Percentiles rank a stretch among this genome's conserved stretches.
These are phyloP conservation scores for Trichocladium antarcticum DNA, from an alignment of 495 filamentous ascomycete genomes.

Conservation along the genomic window DNA sequence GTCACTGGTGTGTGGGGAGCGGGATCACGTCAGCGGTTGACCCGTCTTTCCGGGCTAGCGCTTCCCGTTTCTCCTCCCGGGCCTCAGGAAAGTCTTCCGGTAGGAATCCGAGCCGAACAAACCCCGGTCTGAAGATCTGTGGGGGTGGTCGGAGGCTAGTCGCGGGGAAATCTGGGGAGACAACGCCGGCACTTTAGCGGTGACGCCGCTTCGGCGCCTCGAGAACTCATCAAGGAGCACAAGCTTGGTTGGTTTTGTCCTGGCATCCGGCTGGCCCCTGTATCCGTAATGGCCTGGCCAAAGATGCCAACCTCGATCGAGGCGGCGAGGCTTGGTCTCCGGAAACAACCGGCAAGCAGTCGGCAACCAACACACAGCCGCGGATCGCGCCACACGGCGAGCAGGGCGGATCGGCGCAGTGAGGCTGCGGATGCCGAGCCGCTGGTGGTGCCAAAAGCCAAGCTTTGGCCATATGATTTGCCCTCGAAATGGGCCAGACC, in stretches of 20 bases:
- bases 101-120: conserved; percentile 6
- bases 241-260: no score
- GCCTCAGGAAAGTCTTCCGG: conserved; percentile 17
- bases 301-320: no score
- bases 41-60: background rate
- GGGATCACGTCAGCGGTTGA: conserved; percentile 21
- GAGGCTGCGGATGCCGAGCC: background rate
- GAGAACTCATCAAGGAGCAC: no score
- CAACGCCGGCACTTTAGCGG: background rate
- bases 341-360: no score
- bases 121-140: conserved; percentile 7
- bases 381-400: background rate
- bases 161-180: conserved; percentile 10
- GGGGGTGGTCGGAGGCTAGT: conserved; percentile 1
- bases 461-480: background rate
- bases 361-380: background rate
- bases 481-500: background rate
- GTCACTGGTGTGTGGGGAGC: conserved; percentile 3
- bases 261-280: background rate
- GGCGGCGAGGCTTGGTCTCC: no score
- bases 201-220: background rate
- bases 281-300: background rate
- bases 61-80: conserved; percentile 1
- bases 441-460: conserved; percentile 2
- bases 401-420: background rate